phyloP scores from a whole-genome alignment of 192 early-diverging fungal species.

The Coemansia sp. region DNA sequence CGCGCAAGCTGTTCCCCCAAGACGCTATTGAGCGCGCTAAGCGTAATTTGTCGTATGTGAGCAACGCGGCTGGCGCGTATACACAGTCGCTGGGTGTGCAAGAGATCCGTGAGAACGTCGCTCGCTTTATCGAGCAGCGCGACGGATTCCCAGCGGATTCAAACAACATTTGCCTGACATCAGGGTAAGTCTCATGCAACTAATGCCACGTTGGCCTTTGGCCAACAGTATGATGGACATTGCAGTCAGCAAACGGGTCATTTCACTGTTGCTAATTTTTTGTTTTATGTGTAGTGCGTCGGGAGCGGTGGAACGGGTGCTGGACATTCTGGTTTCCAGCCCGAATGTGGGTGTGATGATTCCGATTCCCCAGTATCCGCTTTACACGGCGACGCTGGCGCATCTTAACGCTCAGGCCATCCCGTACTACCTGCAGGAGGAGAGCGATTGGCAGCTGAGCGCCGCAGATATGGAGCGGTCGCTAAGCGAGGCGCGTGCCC shows the following conservation, averaged over 20 bases:
- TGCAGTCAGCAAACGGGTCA: not conserved
- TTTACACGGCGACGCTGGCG: constrained; percentile 91
- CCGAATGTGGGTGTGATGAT: constrained; percentile 93
- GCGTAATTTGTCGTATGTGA: constrained; percentile 66
- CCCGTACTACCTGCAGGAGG: constrained; percentile 91
- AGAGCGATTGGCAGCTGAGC: constrained; percentile 77
- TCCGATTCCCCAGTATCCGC: constrained; percentile 98
- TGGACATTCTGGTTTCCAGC: constrained; percentile 82
- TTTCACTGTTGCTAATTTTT: not conserved
- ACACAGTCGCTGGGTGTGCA: constrained; percentile 92
- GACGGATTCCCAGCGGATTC: constrained; percentile 89
- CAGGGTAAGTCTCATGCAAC: constrained; percentile 53
- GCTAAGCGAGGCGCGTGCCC: constrained; percentile 60
- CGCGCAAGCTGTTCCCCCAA: constrained; percentile 73
- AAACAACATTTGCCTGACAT: constrained; percentile 86
- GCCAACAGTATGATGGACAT: constrained; percentile 6
- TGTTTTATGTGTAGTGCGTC: constrained; percentile 58
- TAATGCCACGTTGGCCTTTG: not conserved
- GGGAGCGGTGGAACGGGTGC: constrained; percentile 87
- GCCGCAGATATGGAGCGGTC: constrained; percentile 66
- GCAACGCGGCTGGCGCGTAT: constrained; percentile 85
- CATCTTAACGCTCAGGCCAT: constrained; percentile 83
- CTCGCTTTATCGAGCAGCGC: constrained; percentile 87
- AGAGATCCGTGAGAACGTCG: constrained; percentile 80
- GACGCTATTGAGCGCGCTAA: constrained; percentile 85